Evolutionary conservation across 768 basidiomycete genomes (phyloP).

Genomic region (Suillus cothurnatus): DNA sequence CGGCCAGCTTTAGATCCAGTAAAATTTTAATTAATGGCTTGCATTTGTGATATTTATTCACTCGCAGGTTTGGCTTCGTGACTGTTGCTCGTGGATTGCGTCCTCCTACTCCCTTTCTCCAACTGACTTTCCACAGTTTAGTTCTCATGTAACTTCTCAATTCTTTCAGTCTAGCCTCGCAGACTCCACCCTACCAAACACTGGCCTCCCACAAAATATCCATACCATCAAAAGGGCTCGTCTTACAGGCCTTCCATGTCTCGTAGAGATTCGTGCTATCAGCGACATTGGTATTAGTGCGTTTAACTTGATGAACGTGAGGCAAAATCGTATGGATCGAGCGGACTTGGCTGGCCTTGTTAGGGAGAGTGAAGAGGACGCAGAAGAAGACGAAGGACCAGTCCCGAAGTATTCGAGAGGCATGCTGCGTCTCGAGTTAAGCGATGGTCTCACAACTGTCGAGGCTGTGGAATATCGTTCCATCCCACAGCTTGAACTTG

Average conservation of each 20-base stretch:
- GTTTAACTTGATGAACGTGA: slow-evolving; percentile 71
- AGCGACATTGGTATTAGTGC: slow-evolving; percentile 87
- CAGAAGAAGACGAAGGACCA: slow-evolving; percentile 66
- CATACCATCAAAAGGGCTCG: slow-evolving; percentile 38
- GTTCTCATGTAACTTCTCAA: slow-evolving; percentile 60
- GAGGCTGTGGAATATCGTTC: slow-evolving; percentile 79
- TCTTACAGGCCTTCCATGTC: slow-evolving; percentile 49
- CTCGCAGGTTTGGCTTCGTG: slow-evolving; percentile 74
- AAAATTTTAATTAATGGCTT: slow-evolving; percentile 18
- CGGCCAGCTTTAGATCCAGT: slow-evolving; percentile 68
- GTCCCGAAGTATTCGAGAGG: slow-evolving; percentile 81
- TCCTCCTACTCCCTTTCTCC: slow-evolving; percentile 50
- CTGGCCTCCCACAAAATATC: slow-evolving; percentile 62
- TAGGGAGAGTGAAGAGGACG: slow-evolving; percentile 52
- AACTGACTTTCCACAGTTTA: slow-evolving; percentile 51
- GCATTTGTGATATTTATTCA: slow-evolving; percentile 6
- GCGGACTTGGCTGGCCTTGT: slow-evolving; percentile 47
- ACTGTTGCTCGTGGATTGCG: slow-evolving; percentile 68
- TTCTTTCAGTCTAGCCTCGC: slow-evolving; percentile 70
- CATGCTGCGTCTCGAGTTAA: slow-evolving; percentile 75
- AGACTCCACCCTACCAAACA: slow-evolving; percentile 71
- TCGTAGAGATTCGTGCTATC: slow-evolving; percentile 77
- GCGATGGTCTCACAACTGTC: slow-evolving; percentile 71
- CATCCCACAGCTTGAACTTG: slow-evolving; percentile 67
- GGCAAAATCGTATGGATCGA: slow-evolving; percentile 62